Base-by-base conservation (phyloP, 768 basidiomycete species). In the Sarcodon aspratus region DNA sequence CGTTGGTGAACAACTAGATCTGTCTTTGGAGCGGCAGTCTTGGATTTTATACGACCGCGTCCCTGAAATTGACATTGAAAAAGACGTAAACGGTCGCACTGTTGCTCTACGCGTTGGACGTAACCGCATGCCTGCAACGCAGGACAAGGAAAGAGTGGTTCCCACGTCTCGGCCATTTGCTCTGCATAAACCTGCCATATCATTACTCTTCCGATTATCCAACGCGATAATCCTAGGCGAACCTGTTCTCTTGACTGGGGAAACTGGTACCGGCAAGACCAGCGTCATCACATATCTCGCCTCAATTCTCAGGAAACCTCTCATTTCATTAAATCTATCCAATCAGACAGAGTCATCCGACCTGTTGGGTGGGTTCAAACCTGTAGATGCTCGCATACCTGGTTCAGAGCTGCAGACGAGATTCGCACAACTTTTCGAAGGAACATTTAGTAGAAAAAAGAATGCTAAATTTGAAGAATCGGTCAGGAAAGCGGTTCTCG, bases 191-290 rank as follows among this genome's bases (percentile, higher is more conserved):
- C 93, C 92, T 0, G 92, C 92, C 0, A 65, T 85, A 1, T 65
- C 76, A 32, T 71, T 98, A 3, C 73, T 97, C 33, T 85, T 89
- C 17, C 79, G 89, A 12, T 82, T 98, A 35, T 79, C 80, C 2
- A 80, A 79, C 17, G 78, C 85, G 0, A 70, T 92, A 43, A 71
- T 81, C 0, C 69, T 85, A 43, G 66, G 66, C 11, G 96, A 99
- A 59, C 92, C 96, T 5, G 71, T 94, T 5, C 74, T 99, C 7
- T 74, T 99, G 21, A 92, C 93, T 0, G 96, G 96, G 43, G 96
- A 99, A 69, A 99, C 96, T 2, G 96, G 96, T n/a, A 99, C 96
- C 1, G 96, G 96, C 11, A 99, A 99, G 66, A 99, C 96, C 0
- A 94, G 93, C 47, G 76, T 81, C 15, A 78, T 99, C 12, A 87